These are phyloP conservation scores for Delonix regia DNA, from an alignment of 306 rosid genomes.

Conservation along the genomic window DNA sequence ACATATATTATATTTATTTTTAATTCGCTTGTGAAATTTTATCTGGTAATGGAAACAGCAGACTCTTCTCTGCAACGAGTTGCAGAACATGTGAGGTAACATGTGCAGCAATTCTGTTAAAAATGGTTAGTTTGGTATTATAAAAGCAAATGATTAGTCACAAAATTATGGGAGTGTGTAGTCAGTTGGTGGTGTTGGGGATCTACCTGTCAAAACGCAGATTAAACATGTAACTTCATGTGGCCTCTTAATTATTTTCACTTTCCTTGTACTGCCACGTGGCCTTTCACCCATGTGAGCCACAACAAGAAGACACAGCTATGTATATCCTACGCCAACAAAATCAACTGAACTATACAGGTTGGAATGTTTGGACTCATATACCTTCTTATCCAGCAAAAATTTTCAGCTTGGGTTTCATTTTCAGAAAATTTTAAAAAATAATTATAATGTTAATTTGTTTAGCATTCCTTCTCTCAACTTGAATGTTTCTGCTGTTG, in stretches of 20 bases:
- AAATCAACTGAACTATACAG: neutral
- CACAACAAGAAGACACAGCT: neutral
- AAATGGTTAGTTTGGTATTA: slow-evolving; percentile 14
- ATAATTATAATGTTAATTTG: neutral
- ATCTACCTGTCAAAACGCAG: slow-evolving; percentile 32
- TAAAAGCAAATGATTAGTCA: neutral
- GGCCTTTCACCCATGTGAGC: slow-evolving; percentile 34
- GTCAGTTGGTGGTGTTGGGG: slow-evolving; percentile 25
- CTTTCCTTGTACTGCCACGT: neutral
- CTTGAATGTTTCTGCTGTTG: too few species aligned
- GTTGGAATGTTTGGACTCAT: slow-evolving; percentile 24
- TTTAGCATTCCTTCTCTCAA: neutral
- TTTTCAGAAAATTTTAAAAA: neutral
- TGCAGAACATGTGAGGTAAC: slow-evolving; percentile 39
- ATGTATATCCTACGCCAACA: neutral
- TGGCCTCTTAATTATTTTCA: neutral
- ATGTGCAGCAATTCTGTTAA: slow-evolving; percentile 40
- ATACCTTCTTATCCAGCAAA: neutral
- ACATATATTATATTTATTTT: neutral
- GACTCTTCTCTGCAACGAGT: slow-evolving; percentile 3
- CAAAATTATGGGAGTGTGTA: neutral
- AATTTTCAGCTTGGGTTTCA: neutral
- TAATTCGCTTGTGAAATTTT: neutral
- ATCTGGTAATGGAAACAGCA: slow-evolving; percentile 28
- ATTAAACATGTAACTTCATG: slow-evolving; percentile 29